phyloP scores from a whole-genome alignment of 1,284 basidiomycete genomes.

The Grifola frondosa region DNA sequence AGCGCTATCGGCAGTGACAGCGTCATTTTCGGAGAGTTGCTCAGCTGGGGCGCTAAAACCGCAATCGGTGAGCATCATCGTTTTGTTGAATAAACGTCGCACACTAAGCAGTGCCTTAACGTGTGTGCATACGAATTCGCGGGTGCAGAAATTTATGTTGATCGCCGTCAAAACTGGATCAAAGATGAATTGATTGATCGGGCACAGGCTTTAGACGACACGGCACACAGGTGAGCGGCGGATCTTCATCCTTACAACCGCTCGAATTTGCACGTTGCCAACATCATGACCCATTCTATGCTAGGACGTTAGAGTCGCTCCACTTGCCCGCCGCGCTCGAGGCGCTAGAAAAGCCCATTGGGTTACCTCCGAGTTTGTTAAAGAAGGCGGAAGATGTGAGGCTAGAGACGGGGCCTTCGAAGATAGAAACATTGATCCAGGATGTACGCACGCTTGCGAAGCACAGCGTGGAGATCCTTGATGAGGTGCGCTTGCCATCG shows the following conservation, averaged over 20 bases:
- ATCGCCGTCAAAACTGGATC: slow-evolving; percentile 76
- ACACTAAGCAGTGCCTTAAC: not conserved
- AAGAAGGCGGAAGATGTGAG: slow-evolving; percentile 87
- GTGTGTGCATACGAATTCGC: not conserved
- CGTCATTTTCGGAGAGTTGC: slow-evolving; percentile 75
- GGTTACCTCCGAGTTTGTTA: slow-evolving; percentile 85
- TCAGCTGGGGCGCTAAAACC: slow-evolving; percentile 86
- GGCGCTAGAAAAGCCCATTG: slow-evolving; percentile 83
- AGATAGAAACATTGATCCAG: slow-evolving; percentile 72
- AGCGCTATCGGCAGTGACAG: slow-evolving; percentile 46
- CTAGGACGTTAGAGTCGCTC: slow-evolving; percentile 68
- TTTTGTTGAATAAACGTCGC: not conserved
- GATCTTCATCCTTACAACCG: not conserved
- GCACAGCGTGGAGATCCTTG: slow-evolving; percentile 63
- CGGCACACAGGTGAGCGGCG: slow-evolving; percentile 57
- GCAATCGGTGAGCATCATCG: slow-evolving; percentile 71
- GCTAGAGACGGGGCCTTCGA: slow-evolving; percentile 70
- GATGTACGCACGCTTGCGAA: slow-evolving; percentile 71
- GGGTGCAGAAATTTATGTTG: slow-evolving; percentile 82
- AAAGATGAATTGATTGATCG: slow-evolving; percentile 65
- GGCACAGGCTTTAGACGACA: slow-evolving; percentile 67
- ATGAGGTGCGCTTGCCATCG: slow-evolving; percentile 59
- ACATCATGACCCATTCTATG: slow-evolving; percentile 1
- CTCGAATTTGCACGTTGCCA: not conserved
- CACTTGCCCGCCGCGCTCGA: slow-evolving; percentile 88